Conservation (phyloP, 257 asterid genomes). For the Fraxinus cuspidata region DNA sequence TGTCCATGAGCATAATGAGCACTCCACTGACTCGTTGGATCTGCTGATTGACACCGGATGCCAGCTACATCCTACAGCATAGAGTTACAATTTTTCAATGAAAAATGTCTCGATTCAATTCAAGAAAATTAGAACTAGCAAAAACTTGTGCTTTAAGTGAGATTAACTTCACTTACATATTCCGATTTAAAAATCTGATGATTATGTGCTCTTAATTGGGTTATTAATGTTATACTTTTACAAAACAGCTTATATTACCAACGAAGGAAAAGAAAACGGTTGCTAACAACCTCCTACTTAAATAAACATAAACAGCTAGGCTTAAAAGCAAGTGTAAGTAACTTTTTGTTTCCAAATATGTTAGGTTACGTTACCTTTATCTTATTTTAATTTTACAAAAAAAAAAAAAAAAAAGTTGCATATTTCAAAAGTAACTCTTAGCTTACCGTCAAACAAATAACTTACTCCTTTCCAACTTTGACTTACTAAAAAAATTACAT, state of each 20-base stretch:
- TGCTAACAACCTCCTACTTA: too few species aligned
- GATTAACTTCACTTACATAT: background rate
- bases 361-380: background rate
- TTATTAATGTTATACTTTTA: background rate
- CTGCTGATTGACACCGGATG: slow-evolving; percentile 69
- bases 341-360: background rate
- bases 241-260: background rate
- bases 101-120: too few species aligned
- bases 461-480: background rate
- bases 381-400: background rate
- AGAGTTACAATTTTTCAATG: slow-evolving; percentile 17
- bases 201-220: background rate
- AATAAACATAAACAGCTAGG: background rate
- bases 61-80: slow-evolving; percentile 62
- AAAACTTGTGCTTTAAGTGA: background rate
- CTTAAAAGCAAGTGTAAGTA: background rate
- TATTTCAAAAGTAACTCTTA: too few species aligned
- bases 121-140: background rate
- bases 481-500: background rate
- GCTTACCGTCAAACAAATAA: background rate
- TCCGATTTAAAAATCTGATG: background rate
- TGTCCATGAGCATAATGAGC: slow-evolving; percentile 93
- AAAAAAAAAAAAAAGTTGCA: background rate
- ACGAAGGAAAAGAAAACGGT: background rate
- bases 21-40: slow-evolving; percentile 77